A percentile compares a stretch with the other conserved stretches of the same genome.
Evolutionary conservation across 2,329 filamentous ascomycete species (phyloP).

Genomic region (Cladosporium sp.): DNA sequence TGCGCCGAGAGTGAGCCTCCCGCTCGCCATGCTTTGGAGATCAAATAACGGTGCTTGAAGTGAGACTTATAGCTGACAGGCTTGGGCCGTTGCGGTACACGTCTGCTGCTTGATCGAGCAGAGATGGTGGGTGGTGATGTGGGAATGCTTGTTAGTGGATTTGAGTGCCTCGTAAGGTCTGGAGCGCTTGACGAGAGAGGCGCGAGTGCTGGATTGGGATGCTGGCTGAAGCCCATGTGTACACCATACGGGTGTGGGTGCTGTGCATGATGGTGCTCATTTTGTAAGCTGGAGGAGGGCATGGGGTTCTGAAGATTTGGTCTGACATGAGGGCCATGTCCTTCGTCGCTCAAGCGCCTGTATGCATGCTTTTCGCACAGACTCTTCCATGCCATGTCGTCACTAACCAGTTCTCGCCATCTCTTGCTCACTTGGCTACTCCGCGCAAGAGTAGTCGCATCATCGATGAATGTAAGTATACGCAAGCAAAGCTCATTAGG

Average conservation of each 20-base stretch:
- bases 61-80: slow-evolving; percentile 88
- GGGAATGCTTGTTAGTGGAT: slow-evolving; percentile 17
- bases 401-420: slow-evolving; percentile 89
- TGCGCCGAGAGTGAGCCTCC: slow-evolving; percentile 79
- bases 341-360: slow-evolving; percentile 50
- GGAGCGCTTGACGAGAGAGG: slow-evolving; percentile 45
- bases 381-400: slow-evolving; percentile 98
- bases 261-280: slow-evolving; percentile 22
- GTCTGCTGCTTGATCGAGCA: slow-evolving; percentile 20
- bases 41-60: slow-evolving; percentile 95
- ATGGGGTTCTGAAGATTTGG: slow-evolving; percentile 1
- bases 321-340: background rate
- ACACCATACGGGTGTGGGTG: slow-evolving; percentile 21
- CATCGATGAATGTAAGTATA: slow-evolving; percentile 95
- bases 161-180: slow-evolving; percentile 37
- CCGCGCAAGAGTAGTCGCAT: slow-evolving; percentile 86
- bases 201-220: slow-evolving; percentile 26
- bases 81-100: slow-evolving; percentile 50
- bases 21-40: slow-evolving; percentile 93
- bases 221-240: slow-evolving; percentile 22
- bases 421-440: slow-evolving; percentile 93
- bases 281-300: slow-evolving; percentile 16
- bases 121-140: slow-evolving; percentile 23
- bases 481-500: slow-evolving; percentile 89
- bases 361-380: slow-evolving; percentile 96